Conservation (phyloP, 768 basidiomycete genomes). For the Sarcomyxa edulis region DNA sequence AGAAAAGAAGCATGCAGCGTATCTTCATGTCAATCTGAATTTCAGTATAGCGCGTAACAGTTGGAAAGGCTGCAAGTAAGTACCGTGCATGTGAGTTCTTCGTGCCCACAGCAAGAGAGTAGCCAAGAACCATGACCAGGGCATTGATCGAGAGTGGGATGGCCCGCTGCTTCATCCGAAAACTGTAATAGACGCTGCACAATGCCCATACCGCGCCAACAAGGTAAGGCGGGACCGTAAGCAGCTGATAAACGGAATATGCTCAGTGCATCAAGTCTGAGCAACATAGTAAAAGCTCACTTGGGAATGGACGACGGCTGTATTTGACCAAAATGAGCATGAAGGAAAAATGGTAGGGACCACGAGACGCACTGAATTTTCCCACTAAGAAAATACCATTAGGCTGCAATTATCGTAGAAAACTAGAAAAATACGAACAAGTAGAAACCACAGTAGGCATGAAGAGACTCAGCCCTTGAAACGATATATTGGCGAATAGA, state of each 20-base stretch:
- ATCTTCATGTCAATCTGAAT: slow-evolving; percentile 20
- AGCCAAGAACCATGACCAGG: slow-evolving; percentile 34
- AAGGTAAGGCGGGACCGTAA: slow-evolving; percentile 43
- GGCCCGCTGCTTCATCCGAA: slow-evolving; percentile 28
- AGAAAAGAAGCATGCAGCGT: slow-evolving; percentile 42
- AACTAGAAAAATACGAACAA: slow-evolving; percentile 25
- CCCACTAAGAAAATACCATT: slow-evolving; percentile 19
- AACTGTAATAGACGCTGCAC: slow-evolving; percentile 26
- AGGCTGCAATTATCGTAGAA: not conserved
- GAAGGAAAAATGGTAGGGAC: too few relatives aligned
- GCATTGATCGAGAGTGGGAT: slow-evolving; percentile 29
- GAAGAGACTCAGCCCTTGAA: slow-evolving; percentile 39
- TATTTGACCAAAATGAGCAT: too few relatives aligned
- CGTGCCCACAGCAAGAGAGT: slow-evolving; percentile 38
- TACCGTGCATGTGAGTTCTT: slow-evolving; percentile 31
- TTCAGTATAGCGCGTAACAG: slow-evolving; percentile 1
- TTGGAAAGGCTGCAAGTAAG: not conserved
- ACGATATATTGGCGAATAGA: slow-evolving; percentile 34
- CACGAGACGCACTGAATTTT: slow-evolving; percentile 25
- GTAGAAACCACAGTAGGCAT: slow-evolving; percentile 41
- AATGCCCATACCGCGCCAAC: slow-evolving; percentile 36
- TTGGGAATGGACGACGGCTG: slow-evolving; percentile 3
- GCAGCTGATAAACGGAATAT: slow-evolving; percentile 39
- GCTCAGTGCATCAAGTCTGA: slow-evolving; percentile 18
- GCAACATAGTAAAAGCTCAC: not conserved